Evolutionary conservation across 257 asterid genomes (phyloP), one percentile per base, ranked within the genome.

Genomic region (Nicotiana benthamiana): DNA sequence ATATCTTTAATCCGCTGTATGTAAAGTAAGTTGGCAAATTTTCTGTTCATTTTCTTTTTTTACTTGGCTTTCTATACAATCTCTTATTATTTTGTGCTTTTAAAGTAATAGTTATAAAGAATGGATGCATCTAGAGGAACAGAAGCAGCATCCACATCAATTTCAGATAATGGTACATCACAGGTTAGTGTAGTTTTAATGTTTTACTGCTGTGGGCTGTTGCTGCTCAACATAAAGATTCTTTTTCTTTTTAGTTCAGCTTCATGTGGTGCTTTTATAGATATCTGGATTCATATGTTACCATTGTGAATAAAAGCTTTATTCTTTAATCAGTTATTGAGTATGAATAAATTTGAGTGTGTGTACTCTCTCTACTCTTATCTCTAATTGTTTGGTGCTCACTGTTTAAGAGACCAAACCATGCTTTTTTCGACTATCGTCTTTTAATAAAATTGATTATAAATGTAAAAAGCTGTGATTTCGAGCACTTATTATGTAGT

Each of bases 91-190:
- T 20, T 59, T 16, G 28, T 79, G 32, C 18, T 68, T 6, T 52
- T 63, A 27, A 48, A 20, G 60, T 64, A 59, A 61, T 60, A 48
- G 9, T 26, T 20, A 9, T 60, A 34, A 81, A 54, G 79, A 77
- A 86, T 83, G 89, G 87, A 83, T 7, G 17, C 65, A 57, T 36
- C 84, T 18, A 52, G 15, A 65, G 13, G 48, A 28, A 74, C 84
- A 61, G 84, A 77, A 52, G 75, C 54, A 43, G 48, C 72, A 64
- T 26, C 77, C n/a, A 52, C 40, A 59, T 43, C 77, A 75, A 79
- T 68, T 82, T 82, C 86, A 36, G 83, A 54, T 9, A 51, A 80
- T 82, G 75, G 61, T 66, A 18, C 76, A 52, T 10, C 63, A 57
- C 83, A 64, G 80, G 85, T 82, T 56, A 26, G 77, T 51, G 3